Base-by-base conservation (phyloP, 2,329 filamentous ascomycete genomes). In the Phialophora tarda region DNA sequence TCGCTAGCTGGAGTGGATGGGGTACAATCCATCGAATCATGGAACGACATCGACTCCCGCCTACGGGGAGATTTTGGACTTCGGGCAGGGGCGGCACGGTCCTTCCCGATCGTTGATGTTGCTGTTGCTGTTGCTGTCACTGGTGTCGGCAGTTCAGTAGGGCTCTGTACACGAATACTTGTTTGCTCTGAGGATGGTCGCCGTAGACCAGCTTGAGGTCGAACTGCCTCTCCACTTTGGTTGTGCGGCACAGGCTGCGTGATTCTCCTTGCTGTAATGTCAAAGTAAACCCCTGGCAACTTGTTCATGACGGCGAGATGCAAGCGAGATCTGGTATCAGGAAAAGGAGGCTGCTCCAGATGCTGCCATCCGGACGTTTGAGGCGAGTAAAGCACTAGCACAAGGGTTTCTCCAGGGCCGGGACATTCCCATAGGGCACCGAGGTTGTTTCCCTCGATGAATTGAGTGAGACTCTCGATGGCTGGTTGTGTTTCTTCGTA, bases 361-460 rank as follows among this genome's bases (percentile, higher is more conserved):
- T 63, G 51, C 28, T 34, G 26, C 68, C 70, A 71, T 28, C 28
- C 51, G 6, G 50, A 28, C 50, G 64, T 58, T 48, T 34, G 59
- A 54, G 54, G 67, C 7, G 70, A 71, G 54, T 70, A 70, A 26
- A 73, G 24, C 30, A 73, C 48, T 47, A 72, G 23, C 23, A 69
- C 59, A 11, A 69, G 50, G 21, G 47, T 62, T 8, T 68, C 61
- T 14, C 12, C 23, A 30, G 50, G 26, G 30, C 64, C 17, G 11
- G 68, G 70, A 62, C 69, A 71, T 10, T 70, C 57, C 71, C 71
- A 73, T 7, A 70, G 26, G 11, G 68, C 71, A 32, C 61, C 62
- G 28, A 64, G 14, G 59, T 69, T 59, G 23, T 70, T 56, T 4
- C 28, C 26, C 32, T 72, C 64, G 24, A 72, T 41, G 47, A 68